Base-by-base conservation (phyloP, 2,329 filamentous ascomycete genomes). In the Microascus cirrosus region DNA sequence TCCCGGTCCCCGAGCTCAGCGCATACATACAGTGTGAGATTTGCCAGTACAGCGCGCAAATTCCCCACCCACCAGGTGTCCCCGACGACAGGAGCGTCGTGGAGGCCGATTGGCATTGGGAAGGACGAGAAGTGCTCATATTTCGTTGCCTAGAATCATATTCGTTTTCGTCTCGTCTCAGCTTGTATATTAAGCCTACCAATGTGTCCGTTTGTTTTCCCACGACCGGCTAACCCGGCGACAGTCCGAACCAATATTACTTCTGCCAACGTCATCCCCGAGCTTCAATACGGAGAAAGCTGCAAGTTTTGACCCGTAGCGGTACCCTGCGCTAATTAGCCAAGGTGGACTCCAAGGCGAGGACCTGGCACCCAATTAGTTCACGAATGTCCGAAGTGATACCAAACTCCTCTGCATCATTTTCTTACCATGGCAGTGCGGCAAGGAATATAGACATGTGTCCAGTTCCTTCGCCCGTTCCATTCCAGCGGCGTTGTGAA, bases 401-500 rank as follows among this genome's bases (percentile, higher is more conserved):
- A 59, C 58, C 15, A 45, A 58, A 10, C 28, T 39, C 5, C 4
- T 13, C n/a, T 4, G 53, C 3, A 32, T 22, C 28, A 32, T 32
- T 8, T 48, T 74, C 81, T 74, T 75, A 95, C 92, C 70, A 96
- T 75, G 22, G 90, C 93, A 61, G 87, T 91, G 65, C 93, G 80
- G 56, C 83, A 83, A 18, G 93, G 93, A 60, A 95, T 83, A 69
- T 99, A 99, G 57, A 96, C 82, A 69, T 97, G 94, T 54, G 90
- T 83, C 76, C 90, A 96, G 73, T 97, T 97, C 75, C 82, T 87
- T 61, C 94, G 79, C 15, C 82, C 83, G 68, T 97, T 97, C 94
- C 94, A 97, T 61, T 82, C 80, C 75, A 96, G 83, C 15, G 90
- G 83, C 5, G 90, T 95, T 0, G 94, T 97, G 70, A 96, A 96